Evolutionary conservation across 2,329 filamentous ascomycete genomes (phyloP), one percentile per base, ranked within the genome.

Genomic region (Torrubiellomyces zombiae): DNA sequence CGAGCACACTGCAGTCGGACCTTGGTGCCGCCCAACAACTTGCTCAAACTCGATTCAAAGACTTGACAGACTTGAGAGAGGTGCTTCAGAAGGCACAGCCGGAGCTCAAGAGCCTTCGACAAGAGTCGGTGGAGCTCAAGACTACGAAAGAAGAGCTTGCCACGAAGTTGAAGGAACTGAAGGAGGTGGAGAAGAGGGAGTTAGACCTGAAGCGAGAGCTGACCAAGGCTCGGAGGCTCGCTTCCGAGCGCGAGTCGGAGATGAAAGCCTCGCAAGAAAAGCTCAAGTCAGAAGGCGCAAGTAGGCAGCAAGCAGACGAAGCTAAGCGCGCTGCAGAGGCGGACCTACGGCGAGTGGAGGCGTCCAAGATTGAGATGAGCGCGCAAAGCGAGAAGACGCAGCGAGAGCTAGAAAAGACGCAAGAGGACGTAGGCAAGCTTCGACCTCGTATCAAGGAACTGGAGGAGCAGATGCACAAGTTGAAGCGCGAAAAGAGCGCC

Each of bases 11-110:
- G 11, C 74, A 92, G 42, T 80, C 76, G 0, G 86, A 98, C 43
- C 63, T 95, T 3, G 76, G 73, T 2, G 83, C 83, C 3, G 77
- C 85, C 0, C 75, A 94, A 45, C 73, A 91, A 48, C 64, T 95
- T 9, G 82, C 89, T 0, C 75, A 91, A 32, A 76, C 69, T 10
- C 67, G 89, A 16, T 95, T 83, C 57, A 92, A 83, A 47, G 85
- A 95, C 31, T 56, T 94, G 2, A 75, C 74, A 0, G 79, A 92
- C 15, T 56, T 93, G 22, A 67, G 75, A 12, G 78, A 86, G 32
- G 60, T 85, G 3, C 51, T 94, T 16, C 75, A 83, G 36, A 91
- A 89, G 45, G 67, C 78, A 1, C 85, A 94, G 42, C 78, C 82
- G 0, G 86, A 98, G 49, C 56, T 95, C 14, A 77, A 75, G 45